Percentiles rank a stretch among this genome's conserved stretches.
These are phyloP conservation scores for Hyphopichia khmerensis DNA, from an alignment of 1,139 yeast species.

Conservation along the genomic window DNA sequence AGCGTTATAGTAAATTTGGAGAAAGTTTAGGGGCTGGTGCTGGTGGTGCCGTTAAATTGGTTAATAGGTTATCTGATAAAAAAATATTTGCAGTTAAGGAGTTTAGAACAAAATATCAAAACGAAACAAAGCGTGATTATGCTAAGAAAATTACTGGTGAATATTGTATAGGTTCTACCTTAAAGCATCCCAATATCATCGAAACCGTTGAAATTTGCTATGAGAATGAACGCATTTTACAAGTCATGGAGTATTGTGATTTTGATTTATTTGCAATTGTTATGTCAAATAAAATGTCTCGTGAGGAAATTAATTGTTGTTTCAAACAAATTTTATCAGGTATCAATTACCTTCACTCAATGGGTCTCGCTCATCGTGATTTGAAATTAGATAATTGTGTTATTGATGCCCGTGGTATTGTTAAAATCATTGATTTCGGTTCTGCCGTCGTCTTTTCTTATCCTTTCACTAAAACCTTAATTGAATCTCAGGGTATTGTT, in stretches of 20 bases:
- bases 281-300: constrained; percentile 92
- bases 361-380: constrained; percentile 91
- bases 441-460: constrained; percentile 91
- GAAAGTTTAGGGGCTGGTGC: constrained; percentile 95
- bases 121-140: constrained; percentile 81
- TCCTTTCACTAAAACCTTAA: constrained; percentile 78
- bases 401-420: constrained; percentile 78
- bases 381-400: constrained; percentile 93
- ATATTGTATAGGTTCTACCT: constrained; percentile 92
- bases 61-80: constrained; percentile 66
- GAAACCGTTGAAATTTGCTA: constrained; percentile 91
- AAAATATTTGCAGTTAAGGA: constrained; percentile 89
- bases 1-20: constrained; percentile 78
- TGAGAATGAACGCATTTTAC: constrained; percentile 83
- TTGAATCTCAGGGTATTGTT: constrained; percentile 85
- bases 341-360: constrained; percentile 77
- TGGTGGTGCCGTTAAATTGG: constrained; percentile 85
- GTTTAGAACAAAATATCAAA: constrained; percentile 73
- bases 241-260: constrained; percentile 97
- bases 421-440: constrained; percentile 90
- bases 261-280: constrained; percentile 96
- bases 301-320: constrained; percentile 84
- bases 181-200: constrained; percentile 90
- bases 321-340: constrained; percentile 85
- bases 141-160: constrained; percentile 94